A percentile compares a stretch with the other conserved stretches of the same genome.
Conservation (phyloP, 768 basidiomycete genomes). For the Boletus barrowsii region DNA sequence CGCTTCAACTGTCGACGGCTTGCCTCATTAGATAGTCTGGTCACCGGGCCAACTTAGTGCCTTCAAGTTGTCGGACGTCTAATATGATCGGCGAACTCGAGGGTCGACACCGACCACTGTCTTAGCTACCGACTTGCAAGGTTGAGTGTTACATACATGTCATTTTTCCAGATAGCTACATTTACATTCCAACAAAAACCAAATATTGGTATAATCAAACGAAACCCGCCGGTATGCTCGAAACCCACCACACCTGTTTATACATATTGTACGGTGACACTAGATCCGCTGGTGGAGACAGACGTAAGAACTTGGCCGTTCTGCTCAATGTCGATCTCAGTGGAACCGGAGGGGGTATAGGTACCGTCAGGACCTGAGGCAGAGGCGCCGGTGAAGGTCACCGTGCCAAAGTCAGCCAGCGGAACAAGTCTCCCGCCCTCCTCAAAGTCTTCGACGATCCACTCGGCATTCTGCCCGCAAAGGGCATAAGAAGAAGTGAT, state of each 20-base stretch:
- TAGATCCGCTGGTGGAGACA: constrained; percentile 1
- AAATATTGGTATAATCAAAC: not conserved
- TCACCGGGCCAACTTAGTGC: too few relatives aligned
- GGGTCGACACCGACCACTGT: too few relatives aligned
- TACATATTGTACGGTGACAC: constrained; percentile 6
- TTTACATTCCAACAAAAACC: too few relatives aligned
- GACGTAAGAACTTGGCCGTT: constrained; percentile 9
- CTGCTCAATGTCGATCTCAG: constrained; percentile 12
- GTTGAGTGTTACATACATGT: too few relatives aligned
- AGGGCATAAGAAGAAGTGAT: constrained; percentile 16
- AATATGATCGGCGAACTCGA: too few relatives aligned
- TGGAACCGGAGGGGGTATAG: constrained; percentile 10
- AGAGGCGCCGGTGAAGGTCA: constrained; percentile 14
- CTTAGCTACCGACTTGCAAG: too few relatives aligned
- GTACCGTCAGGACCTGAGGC: constrained; percentile 7
- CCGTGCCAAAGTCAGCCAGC: constrained; percentile 20
- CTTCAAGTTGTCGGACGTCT: too few relatives aligned
- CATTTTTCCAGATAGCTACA: too few relatives aligned
- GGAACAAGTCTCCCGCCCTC: not conserved
- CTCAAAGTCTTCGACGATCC: constrained; percentile 24
- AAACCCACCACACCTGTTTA: not conserved
- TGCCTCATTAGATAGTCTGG: too few relatives aligned
- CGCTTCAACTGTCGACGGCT: too few relatives aligned
- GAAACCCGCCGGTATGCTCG: not conserved
- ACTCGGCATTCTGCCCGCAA: constrained; percentile 19